Conservation (phyloP, 208 protist species). For the Trypanosoma avium region DNA sequence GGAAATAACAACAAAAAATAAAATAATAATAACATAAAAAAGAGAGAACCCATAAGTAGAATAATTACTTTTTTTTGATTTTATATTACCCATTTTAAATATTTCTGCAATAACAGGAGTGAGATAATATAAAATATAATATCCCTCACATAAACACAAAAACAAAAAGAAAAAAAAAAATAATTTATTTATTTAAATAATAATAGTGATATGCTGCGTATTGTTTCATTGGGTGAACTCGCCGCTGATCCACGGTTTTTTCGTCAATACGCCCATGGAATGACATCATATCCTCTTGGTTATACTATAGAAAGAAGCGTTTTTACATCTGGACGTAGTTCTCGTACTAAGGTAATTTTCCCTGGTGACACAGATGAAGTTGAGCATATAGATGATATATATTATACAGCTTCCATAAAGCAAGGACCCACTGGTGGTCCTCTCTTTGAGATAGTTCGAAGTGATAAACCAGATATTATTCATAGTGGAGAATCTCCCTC, state of each 20-base stretch:
- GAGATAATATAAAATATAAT: neutral
- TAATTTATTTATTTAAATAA: too few species aligned
- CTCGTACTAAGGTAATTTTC: conserved; percentile 7
- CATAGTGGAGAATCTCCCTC: conserved; percentile 38
- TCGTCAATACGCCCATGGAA: conserved; percentile 3
- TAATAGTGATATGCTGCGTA: conserved; percentile 35
- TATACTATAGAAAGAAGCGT: conserved; percentile 61
- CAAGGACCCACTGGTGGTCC: conserved; percentile 22
- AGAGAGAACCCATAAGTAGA: neutral
- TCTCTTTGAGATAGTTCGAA: conserved; percentile 54
- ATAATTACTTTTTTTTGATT: neutral
- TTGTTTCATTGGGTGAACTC: conserved; percentile 47
- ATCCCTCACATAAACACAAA: too few species aligned
- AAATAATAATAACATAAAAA: too few species aligned
- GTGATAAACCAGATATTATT: conserved; percentile 49
- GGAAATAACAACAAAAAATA: too few species aligned
- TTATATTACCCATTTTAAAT: neutral
- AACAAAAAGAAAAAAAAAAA: too few species aligned
- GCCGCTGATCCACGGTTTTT: conserved; percentile 35
- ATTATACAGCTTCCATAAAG: conserved; percentile 49
- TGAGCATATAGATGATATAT: conserved; percentile 12
- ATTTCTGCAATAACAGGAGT: neutral
- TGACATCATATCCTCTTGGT: conserved; percentile 38
- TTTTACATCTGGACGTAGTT: conserved; percentile 19
- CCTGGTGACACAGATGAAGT: conserved; percentile 13